These are phyloP conservation scores for Intubia oerlemansii DNA, from an alignment of 2,329 filamentous ascomycete genomes.

Conservation along the genomic window DNA sequence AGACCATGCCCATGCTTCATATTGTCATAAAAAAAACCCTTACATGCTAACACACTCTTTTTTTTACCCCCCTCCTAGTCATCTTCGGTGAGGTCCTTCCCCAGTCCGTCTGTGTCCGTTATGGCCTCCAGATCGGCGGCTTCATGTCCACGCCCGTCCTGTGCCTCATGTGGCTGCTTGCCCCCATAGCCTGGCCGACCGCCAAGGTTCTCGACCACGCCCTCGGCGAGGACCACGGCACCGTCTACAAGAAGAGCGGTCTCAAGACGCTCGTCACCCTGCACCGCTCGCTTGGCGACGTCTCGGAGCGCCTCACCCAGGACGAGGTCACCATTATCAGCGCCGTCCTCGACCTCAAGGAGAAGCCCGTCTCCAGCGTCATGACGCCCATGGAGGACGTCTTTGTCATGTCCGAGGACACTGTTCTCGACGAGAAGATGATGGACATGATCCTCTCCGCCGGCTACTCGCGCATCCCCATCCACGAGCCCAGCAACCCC, in stretches of 20 bases:
- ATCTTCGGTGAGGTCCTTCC: slow-evolving; percentile 96
- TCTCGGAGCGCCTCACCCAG: slow-evolving; percentile 76
- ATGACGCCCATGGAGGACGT: slow-evolving; percentile 99
- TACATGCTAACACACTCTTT: background rate
- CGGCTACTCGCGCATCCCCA: slow-evolving; percentile 89
- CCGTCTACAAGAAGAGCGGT: slow-evolving; percentile 93
- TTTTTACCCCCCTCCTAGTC: slow-evolving; percentile 47
- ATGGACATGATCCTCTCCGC: slow-evolving; percentile 88
- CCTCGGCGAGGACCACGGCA: slow-evolving; percentile 86
- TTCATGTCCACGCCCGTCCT: slow-evolving; percentile 82
- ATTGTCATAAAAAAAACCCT: background rate
- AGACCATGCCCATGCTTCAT: too few species aligned
- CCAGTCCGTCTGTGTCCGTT: slow-evolving; percentile 90
- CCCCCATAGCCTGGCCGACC: slow-evolving; percentile 80
- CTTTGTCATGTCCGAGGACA: slow-evolving; percentile 90
- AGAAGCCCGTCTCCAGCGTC: slow-evolving; percentile 82
- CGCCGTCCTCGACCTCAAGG: slow-evolving; percentile 86
- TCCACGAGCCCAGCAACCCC: slow-evolving; percentile 65
- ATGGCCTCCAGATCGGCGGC: slow-evolving; percentile 83
- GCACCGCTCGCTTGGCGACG: slow-evolving; percentile 75
- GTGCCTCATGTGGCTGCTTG: slow-evolving; percentile 75
- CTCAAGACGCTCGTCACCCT: slow-evolving; percentile 90
- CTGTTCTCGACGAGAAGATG: slow-evolving; percentile 74
- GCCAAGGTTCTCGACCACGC: slow-evolving; percentile 88
- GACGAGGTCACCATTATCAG: slow-evolving; percentile 99